Evolutionary conservation across 2,329 filamentous ascomycete species (phyloP).

Genomic region (Aspergillus fructus): DNA sequence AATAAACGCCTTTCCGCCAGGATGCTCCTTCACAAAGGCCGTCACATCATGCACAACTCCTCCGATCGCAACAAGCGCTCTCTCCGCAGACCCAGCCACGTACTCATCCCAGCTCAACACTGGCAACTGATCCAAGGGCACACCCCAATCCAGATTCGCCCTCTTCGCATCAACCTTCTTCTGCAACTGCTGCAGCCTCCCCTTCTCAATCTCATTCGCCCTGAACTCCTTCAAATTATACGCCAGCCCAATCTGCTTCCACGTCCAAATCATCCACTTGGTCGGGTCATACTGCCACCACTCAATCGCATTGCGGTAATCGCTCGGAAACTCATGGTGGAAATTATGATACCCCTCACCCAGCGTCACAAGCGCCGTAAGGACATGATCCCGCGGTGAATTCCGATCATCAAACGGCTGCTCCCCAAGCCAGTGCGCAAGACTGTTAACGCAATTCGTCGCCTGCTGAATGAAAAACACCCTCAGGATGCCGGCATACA

Average conservation of each 20-base stretch:
- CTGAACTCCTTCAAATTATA: slow-evolving; percentile 14
- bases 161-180: slow-evolving; percentile 9
- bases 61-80: slow-evolving; percentile 7
- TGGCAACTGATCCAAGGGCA: slow-evolving; percentile 5
- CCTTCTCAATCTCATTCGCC: slow-evolving; percentile 18
- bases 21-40: slow-evolving; percentile 15
- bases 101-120: slow-evolving; percentile 16
- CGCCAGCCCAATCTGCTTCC: slow-evolving; percentile 14
- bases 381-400: slow-evolving; percentile 14
- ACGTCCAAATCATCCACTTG: slow-evolving; percentile 17
- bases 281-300: slow-evolving; percentile 21
- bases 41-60: slow-evolving; percentile 18
- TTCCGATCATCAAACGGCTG: slow-evolving; percentile 18
- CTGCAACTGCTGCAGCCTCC: slow-evolving; percentile 15
- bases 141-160: slow-evolving; percentile 11
- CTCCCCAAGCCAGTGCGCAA: slow-evolving; percentile 56
- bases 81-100: not conserved
- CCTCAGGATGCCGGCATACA: slow-evolving; percentile 67
- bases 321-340: slow-evolving; percentile 19
- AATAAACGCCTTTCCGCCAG: slow-evolving; percentile 11
- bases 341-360: slow-evolving; percentile 22
- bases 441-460: slow-evolving; percentile 78
- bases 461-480: slow-evolving; percentile 78
- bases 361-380: slow-evolving; percentile 13
- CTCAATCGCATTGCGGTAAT: slow-evolving; percentile 18